Percentiles rank a stretch among this genome's conserved stretches.
phyloP scores from a whole-genome alignment of 208 protist genomes.

The Naegleria gruberi region DNA sequence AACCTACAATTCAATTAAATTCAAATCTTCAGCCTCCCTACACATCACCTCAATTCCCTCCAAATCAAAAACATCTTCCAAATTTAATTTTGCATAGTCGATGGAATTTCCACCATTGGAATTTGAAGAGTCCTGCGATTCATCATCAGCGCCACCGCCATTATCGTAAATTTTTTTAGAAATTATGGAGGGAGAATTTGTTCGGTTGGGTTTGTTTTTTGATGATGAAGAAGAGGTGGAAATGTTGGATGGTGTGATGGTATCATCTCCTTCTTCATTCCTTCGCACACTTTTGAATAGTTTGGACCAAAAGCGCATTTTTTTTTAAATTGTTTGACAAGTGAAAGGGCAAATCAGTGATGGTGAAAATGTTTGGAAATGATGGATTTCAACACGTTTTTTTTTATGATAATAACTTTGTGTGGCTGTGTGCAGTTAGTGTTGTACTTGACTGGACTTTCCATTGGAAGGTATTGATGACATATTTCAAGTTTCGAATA shows the following conservation, averaged over 20 bases:
- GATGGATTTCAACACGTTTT: too few relatives aligned
- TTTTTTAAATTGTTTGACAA: not conserved
- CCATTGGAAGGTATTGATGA: too few relatives aligned
- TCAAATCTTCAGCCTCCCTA: not conserved
- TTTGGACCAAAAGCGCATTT: not conserved
- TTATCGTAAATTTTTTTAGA: not conserved
- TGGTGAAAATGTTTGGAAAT: too few relatives aligned
- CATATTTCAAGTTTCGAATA: too few relatives aligned
- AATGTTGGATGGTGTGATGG: not conserved
- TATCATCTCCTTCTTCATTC: not conserved
- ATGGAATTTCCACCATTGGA: not conserved
- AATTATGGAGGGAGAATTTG: not conserved
- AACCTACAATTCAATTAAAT: conserved; percentile 3
- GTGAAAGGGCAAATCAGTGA: too few relatives aligned
- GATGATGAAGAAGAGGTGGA: not conserved
- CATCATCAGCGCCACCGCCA: not conserved
- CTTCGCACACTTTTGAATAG: not conserved
- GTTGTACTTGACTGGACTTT: too few relatives aligned
- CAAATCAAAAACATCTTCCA: not conserved
- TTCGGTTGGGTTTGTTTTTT: not conserved
- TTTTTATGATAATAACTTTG: too few relatives aligned
- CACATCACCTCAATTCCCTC: not conserved
- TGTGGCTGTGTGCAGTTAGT: too few relatives aligned
- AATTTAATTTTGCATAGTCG: not conserved
- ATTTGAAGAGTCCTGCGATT: not conserved